phyloP scores from a whole-genome alignment of 73 alveolate genomes.

The Paramecium octaurelia region DNA sequence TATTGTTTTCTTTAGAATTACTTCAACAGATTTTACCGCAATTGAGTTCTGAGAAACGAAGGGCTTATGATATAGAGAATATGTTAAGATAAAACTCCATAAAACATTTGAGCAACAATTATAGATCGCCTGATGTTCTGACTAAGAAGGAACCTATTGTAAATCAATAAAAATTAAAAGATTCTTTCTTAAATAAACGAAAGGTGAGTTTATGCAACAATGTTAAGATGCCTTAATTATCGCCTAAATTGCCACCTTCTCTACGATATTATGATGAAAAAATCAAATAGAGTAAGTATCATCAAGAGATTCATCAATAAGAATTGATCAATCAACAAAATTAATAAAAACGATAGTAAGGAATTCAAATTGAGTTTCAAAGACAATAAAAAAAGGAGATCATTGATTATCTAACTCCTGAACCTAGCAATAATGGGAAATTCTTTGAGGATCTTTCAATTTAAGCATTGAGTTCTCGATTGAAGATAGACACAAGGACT shows the following conservation, averaged over 20 bases:
- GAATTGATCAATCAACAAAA: background rate
- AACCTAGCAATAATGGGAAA: background rate
- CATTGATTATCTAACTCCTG: background rate
- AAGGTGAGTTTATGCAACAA: background rate
- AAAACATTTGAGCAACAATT: background rate
- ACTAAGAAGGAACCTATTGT: background rate
- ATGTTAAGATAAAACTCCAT: background rate
- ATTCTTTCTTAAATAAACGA: background rate
- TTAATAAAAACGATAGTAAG: background rate
- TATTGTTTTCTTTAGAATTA: background rate
- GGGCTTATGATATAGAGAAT: background rate
- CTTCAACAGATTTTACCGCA: background rate
- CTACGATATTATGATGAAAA: constrained; percentile 30
- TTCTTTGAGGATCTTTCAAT: constrained; percentile 4
- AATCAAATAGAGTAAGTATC: background rate
- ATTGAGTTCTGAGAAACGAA: background rate
- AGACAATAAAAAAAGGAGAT: constrained; percentile 17
- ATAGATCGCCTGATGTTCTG: background rate
- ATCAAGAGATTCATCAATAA: background rate
- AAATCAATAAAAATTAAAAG: background rate
- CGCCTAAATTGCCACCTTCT: background rate
- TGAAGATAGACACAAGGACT: background rate
- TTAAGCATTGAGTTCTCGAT: background rate
- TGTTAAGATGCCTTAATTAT: background rate
- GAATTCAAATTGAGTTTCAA: background rate